Evolutionary conservation across 371 early-diverging fungal genomes (phyloP), one percentile per base, ranked within the genome.

Genomic region (Syncephalastrum racemosum): DNA sequence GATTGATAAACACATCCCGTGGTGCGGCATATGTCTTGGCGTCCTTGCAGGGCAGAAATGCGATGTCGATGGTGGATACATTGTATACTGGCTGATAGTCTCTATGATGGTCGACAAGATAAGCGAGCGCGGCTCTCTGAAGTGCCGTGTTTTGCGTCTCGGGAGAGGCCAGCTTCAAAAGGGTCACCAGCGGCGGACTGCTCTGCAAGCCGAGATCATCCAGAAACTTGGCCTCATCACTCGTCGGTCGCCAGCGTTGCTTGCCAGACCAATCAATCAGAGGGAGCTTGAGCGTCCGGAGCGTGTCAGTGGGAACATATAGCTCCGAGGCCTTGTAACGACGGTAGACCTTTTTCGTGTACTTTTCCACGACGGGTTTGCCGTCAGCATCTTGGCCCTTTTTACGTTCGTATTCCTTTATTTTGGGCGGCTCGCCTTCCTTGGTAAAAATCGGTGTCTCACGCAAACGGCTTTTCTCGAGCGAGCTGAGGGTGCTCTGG

Each of bases 321-420:
- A 95, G 77, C 10, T 92, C 82, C 12, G 62, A 56, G 3, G 94
- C 91, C n/a, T 75, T 73, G 58, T 82, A 91, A 7, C 92, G 73
- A 22, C 59, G 65, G 25, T 65, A 65, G 0, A 73, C 47, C 12
- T 61, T 53, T 41, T 68, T 66, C 1, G 58, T 44, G 7, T 50
- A 20, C 12, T 53, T 71, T 43, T 72, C 66, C 22, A 54, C 20
- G 15, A 68, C 50, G 6, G 63, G 58, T 4, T 56, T 53, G 3
- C 66, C 71, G 0, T 61, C 43, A 6, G 43, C 50, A 13, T 56
- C 67, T 14, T 44, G 45, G 5, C 25, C 66, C 12, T 42, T 58
- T 24, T 54, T 60, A 54, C 49, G 62, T 10, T 56, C 44, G 4
- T 59, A 50, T 18, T 60, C 63, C 42, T 60, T 67, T 1, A 59